Conservation (phyloP, 805 yeast genomes). For the Kodamaea kaohsiungensis region DNA sequence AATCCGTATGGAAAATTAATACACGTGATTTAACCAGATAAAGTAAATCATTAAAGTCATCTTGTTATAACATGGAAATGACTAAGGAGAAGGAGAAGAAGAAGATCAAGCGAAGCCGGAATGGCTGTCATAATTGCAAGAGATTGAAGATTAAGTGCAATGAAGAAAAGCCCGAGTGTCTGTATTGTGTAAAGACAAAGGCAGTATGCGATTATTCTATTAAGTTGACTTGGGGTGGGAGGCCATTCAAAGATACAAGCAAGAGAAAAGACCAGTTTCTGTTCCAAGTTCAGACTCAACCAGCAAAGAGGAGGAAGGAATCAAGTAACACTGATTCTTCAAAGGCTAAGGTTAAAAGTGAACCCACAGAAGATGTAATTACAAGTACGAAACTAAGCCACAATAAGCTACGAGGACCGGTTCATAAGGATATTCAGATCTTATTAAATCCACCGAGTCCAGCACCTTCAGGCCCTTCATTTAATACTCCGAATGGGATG, state of each 20-base stretch:
- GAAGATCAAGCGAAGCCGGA: constrained; percentile 47
- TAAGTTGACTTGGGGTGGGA: constrained; percentile 72
- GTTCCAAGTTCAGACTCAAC: neutral
- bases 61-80: neutral
- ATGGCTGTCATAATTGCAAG: constrained; percentile 65
- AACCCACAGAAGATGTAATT: neutral
- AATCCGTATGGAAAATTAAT: neutral
- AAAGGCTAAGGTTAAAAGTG: neutral
- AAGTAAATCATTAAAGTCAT: neutral
- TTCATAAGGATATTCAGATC: neutral
- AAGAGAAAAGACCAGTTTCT: constrained; percentile 20
- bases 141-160: constrained; percentile 67
- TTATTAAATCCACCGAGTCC: neutral
- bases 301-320: neutral
- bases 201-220: constrained; percentile 62
- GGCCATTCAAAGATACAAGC: constrained; percentile 54
- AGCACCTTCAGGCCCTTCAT: neutral
- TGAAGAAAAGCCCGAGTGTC: constrained; percentile 63
- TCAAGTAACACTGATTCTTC: neutral
- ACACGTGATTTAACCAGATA: neutral
- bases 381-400: neutral
- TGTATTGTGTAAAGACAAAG: constrained; percentile 50
- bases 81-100: constrained; percentile 14
- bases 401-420: neutral
- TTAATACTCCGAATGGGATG: neutral